Conservation (phyloP, 805 yeast genomes). For the Clavispora santaluciae region DNA sequence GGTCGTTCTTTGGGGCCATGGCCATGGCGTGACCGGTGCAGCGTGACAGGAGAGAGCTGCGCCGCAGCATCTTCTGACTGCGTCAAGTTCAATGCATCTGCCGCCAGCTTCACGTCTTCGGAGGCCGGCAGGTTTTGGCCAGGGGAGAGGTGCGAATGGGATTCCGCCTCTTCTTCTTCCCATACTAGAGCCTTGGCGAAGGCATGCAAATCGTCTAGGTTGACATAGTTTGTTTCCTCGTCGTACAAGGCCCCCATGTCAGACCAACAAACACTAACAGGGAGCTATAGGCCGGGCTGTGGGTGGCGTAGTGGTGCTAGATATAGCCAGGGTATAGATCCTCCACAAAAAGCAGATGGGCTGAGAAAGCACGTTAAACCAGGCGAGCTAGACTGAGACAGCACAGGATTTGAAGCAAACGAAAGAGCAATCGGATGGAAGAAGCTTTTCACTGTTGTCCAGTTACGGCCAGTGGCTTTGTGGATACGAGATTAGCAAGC, state of each 20-base stretch:
- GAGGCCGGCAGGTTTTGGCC: slow-evolving; percentile 7
- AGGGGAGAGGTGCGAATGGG: slow-evolving; percentile 4
- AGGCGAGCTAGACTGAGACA: too few relatives aligned
- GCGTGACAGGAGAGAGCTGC: slow-evolving; percentile 4
- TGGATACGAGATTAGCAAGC: neutral
- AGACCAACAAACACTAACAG: too few relatives aligned
- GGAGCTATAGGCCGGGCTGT: too few relatives aligned
- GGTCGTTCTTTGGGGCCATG: slow-evolving; percentile 9
- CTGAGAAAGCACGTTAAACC: too few relatives aligned
- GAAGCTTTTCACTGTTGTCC: too few relatives aligned
- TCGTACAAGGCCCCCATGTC: slow-evolving; percentile 9
- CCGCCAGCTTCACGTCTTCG: neutral
- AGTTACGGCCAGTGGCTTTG: too few relatives aligned
- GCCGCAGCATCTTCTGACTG: slow-evolving; percentile 4
- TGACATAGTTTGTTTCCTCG: slow-evolving; percentile 26
- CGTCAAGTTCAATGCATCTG: neutral
- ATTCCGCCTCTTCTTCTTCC: slow-evolving; percentile 26
- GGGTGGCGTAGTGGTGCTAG: too few relatives aligned
- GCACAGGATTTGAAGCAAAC: too few relatives aligned
- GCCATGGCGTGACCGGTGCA: neutral
- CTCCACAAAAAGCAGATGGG: too few relatives aligned
- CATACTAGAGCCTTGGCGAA: slow-evolving; percentile 38
- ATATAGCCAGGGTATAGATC: too few relatives aligned
- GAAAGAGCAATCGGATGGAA: too few relatives aligned
- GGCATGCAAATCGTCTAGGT: slow-evolving; percentile 33